Evolutionary conservation across 192 early-diverging fungal species (phyloP).

Genomic region (Allomyces arbusculus): DNA sequence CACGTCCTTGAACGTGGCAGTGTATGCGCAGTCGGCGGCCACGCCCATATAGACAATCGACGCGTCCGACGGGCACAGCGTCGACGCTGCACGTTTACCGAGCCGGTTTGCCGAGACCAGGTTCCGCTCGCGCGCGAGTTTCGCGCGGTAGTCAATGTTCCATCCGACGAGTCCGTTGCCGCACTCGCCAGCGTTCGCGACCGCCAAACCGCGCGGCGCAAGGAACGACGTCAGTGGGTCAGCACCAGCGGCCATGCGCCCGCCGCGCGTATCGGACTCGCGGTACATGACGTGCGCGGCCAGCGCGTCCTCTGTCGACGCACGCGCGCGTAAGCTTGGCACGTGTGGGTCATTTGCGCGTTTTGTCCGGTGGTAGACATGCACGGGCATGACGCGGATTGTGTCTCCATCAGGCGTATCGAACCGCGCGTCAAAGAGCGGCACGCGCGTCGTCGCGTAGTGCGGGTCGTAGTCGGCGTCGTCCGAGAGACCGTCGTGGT

Average conservation of each 20-base stretch:
- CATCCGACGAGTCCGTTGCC: no score
- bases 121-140: background rate
- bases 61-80: background rate
- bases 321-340: slow-evolving; percentile 10
- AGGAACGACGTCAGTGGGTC: background rate
- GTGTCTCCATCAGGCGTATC: slow-evolving; percentile 19
- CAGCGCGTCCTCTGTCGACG: background rate
- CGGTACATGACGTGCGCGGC: background rate
- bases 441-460: slow-evolving; percentile 2
- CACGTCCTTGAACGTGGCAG: background rate
- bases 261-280: background rate
- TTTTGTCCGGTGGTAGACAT: slow-evolving; percentile 29
- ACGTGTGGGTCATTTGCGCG: slow-evolving; percentile 25
- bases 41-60: background rate
- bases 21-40: background rate
- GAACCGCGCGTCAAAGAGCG: slow-evolving; percentile 39
- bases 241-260: no score
- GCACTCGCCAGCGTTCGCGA: background rate
- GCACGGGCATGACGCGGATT: slow-evolving; percentile 30
- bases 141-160: background rate
- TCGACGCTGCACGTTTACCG: no score
- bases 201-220: background rate
- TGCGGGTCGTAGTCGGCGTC: background rate
- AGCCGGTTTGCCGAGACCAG: background rate
- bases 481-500: background rate